Evolutionary conservation across 495 filamentous ascomycete species (phyloP).

Genomic region (Venustampulla echinocandica): DNA sequence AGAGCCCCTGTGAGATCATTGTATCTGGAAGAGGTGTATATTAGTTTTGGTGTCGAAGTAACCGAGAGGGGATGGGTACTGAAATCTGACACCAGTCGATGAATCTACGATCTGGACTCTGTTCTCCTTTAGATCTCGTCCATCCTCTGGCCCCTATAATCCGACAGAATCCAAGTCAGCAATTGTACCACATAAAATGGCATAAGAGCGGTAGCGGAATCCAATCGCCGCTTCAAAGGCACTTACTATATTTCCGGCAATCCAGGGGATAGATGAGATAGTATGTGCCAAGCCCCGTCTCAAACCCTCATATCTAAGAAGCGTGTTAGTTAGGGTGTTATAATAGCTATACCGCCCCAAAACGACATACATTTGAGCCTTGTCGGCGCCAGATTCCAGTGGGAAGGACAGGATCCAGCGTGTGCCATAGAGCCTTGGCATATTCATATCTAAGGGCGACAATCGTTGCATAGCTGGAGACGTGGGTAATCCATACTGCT

Average conservation of each 20-base stretch:
- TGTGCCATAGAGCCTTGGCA: slow-evolving; percentile 12
- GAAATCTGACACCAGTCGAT: slow-evolving; percentile 2
- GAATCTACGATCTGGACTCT: slow-evolving; percentile 7
- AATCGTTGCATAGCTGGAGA: slow-evolving; percentile 6
- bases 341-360: not conserved
- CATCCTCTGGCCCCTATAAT: slow-evolving; percentile 6
- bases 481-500: slow-evolving; percentile 4
- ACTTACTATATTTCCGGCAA: slow-evolving; percentile 10
- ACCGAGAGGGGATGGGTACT: not conserved
- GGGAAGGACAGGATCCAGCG: slow-evolving; percentile 14
- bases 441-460: slow-evolving; percentile 11
- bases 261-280: slow-evolving; percentile 10
- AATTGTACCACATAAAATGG: not conserved
- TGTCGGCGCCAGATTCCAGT: not conserved
- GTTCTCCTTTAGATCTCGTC: slow-evolving; percentile 1
- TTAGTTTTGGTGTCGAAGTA: not conserved
- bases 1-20: slow-evolving; percentile 7
- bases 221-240: not conserved
- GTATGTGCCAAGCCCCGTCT: slow-evolving; percentile 6
- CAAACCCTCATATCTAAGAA: slow-evolving; percentile 4
- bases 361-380: not conserved
- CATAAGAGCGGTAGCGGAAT: not conserved
- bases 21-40: slow-evolving; percentile 1
- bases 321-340: not conserved
- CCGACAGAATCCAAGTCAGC: not conserved